Evolutionary conservation across 441 rosid genomes (phyloP).

Genomic region (Gossypium davidsonii): DNA sequence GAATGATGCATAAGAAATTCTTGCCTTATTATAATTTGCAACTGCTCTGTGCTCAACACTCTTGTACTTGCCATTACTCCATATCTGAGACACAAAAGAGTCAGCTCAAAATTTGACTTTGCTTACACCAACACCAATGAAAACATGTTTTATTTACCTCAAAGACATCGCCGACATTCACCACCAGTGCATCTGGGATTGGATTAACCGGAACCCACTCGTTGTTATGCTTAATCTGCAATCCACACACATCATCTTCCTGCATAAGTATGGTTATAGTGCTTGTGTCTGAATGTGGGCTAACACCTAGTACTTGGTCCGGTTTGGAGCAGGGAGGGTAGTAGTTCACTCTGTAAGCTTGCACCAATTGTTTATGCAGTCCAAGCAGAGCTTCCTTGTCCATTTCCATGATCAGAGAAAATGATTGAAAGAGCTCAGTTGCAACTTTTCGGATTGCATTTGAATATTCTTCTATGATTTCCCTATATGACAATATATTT

Average conservation of each 20-base stretch:
- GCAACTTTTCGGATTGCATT: slow-evolving; percentile 14
- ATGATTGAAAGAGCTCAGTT: slow-evolving; percentile 15
- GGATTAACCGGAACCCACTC: slow-evolving; percentile 19
- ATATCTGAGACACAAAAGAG: slow-evolving; percentile 10
- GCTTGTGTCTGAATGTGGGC: slow-evolving; percentile 25
- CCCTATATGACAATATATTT: slow-evolving; percentile 11
- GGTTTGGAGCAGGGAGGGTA: slow-evolving; percentile 23
- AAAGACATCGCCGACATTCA: slow-evolving; percentile 24
- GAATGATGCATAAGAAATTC: slow-evolving; percentile 22
- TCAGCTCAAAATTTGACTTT: background rate
- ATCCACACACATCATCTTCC: slow-evolving; percentile 6
- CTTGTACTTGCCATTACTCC: slow-evolving; percentile 21
- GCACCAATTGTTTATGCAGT: slow-evolving; percentile 19
- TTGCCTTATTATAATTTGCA: slow-evolving; percentile 10
- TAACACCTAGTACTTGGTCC: slow-evolving; percentile 18
- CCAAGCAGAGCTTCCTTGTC: slow-evolving; percentile 17
- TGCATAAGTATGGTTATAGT: slow-evolving; percentile 23
- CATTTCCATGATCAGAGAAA: slow-evolving; percentile 23
- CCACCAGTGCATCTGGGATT: slow-evolving; percentile 24
- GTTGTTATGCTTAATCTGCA: slow-evolving; percentile 21
- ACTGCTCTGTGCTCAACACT: slow-evolving; percentile 22
- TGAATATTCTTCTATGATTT: slow-evolving; percentile 18
- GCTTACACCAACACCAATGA: background rate
- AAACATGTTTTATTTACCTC: slow-evolving; percentile 6
- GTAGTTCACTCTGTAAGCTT: slow-evolving; percentile 23